phyloP scores from a whole-genome alignment of 2,329 filamentous ascomycete genomes.

The Aspergillus fijiensis region DNA sequence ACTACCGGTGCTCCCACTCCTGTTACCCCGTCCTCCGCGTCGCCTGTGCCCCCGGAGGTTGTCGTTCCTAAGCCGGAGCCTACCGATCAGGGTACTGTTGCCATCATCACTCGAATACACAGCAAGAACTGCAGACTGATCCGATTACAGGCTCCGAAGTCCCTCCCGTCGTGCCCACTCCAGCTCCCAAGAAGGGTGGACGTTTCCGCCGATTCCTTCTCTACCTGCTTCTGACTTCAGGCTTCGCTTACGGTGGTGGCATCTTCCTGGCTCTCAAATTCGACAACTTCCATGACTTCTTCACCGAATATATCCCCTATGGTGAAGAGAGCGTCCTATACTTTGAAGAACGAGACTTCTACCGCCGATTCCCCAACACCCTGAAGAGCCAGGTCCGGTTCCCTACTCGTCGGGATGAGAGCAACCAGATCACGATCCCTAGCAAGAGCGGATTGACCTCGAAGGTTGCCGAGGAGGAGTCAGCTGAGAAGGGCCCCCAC shows the following conservation, averaged over 20 bases:
- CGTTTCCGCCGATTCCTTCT: slow-evolving; percentile 75
- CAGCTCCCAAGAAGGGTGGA: slow-evolving; percentile 62
- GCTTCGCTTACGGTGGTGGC: slow-evolving; percentile 78
- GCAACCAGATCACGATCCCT: slow-evolving; percentile 76
- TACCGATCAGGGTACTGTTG: slow-evolving; percentile 29
- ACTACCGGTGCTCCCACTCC: slow-evolving; percentile 42
- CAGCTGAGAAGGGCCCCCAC: slow-evolving; percentile 56
- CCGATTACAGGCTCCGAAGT: slow-evolving; percentile 38
- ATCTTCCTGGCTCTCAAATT: slow-evolving; percentile 90
- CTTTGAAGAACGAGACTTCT: slow-evolving; percentile 92
- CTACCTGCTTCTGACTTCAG: slow-evolving; percentile 72
- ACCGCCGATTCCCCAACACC: slow-evolving; percentile 72
- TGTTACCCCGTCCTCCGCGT: slow-evolving; percentile 44
- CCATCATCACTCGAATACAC: slow-evolving; percentile 12
- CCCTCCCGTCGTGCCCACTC: slow-evolving; percentile 42
- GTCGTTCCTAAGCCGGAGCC: slow-evolving; percentile 47
- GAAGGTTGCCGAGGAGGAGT: slow-evolving; percentile 65
- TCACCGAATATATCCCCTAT: slow-evolving; percentile 93
- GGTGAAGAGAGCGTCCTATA: slow-evolving; percentile 94
- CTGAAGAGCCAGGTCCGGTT: slow-evolving; percentile 48
- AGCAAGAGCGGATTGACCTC: slow-evolving; percentile 83
- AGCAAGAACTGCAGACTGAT: slow-evolving; percentile 29
- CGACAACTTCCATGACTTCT: slow-evolving; percentile 99
- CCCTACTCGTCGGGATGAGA: slow-evolving; percentile 48
- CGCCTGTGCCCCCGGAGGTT: slow-evolving; percentile 51